Conservation (phyloP, 176 grass and related monocot genomes). For the Panicum miliaceum region DNA sequence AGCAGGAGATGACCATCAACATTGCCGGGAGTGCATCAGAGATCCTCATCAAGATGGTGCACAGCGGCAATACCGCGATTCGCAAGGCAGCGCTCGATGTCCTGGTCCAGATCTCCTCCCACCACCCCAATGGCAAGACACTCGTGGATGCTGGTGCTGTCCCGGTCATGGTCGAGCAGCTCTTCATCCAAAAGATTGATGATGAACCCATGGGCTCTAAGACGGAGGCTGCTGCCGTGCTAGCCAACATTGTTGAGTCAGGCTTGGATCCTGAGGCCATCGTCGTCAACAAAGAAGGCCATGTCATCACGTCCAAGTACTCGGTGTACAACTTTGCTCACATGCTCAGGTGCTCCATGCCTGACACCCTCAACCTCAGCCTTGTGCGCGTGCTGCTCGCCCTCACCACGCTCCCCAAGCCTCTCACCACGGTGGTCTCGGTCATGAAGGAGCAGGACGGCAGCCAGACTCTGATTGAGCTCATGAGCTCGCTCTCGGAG, state of each 20-base stretch:
- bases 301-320: slow-evolving; percentile 84
- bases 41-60: slow-evolving; percentile 80
- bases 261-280: slow-evolving; percentile 57
- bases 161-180: slow-evolving; percentile 70
- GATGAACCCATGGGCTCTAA: slow-evolving; percentile 66
- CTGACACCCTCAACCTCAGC: slow-evolving; percentile 68
- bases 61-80: slow-evolving; percentile 45
- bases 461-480: slow-evolving; percentile 59
- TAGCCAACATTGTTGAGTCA: slow-evolving; percentile 77
- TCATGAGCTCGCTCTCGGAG: slow-evolving; percentile 56
- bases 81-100: slow-evolving; percentile 73
- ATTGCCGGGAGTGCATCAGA: slow-evolving; percentile 63
- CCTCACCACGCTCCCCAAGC: slow-evolving; percentile 49
- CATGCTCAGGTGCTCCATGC: slow-evolving; percentile 77
- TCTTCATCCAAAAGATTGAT: slow-evolving; percentile 68
- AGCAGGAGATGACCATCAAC: slow-evolving; percentile 80
- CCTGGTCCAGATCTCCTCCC: slow-evolving; percentile 83
- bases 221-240: slow-evolving; percentile 60
- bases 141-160: slow-evolving; percentile 58
- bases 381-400: slow-evolving; percentile 69
- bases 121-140: slow-evolving; percentile 59
- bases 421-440: slow-evolving; percentile 63
- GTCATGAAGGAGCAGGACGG: slow-evolving; percentile 76
- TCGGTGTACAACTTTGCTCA: slow-evolving; percentile 86
- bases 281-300: slow-evolving; percentile 83